Percentiles rank a stretch among this genome's conserved stretches.
Conservation (phyloP, 257 asterid genomes). For the Capsicum baccatum region DNA sequence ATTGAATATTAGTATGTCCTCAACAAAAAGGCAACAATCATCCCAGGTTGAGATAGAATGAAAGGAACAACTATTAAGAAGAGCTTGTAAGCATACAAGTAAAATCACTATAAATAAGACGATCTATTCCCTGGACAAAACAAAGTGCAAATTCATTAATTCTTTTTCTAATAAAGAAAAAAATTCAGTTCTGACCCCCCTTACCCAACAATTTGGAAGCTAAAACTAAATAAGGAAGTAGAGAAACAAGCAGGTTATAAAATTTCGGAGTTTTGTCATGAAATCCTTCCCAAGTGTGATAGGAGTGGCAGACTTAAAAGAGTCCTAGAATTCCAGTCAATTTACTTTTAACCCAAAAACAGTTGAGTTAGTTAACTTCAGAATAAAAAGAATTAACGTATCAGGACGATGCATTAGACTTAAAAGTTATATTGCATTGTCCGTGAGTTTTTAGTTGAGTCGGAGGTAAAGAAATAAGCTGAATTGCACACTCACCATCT, state of each 20-base stretch:
- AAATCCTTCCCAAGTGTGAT: not conserved
- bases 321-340: constrained; percentile 9
- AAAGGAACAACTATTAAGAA: not conserved
- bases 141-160: not conserved
- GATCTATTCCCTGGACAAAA: constrained; percentile 1
- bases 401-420: not conserved
- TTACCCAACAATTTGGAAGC: not conserved
- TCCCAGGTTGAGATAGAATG: not conserved
- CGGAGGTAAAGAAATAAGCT: constrained; percentile 1
- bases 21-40: not conserved
- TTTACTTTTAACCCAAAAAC: not conserved
- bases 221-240: not conserved
- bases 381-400: not conserved
- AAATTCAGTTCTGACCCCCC: not conserved
- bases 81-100: not conserved
- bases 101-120: not conserved
- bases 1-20: not conserved
- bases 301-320: not conserved
- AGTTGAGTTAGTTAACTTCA: not conserved
- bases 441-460: not conserved
- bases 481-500: constrained; percentile 69
- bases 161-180: too few relatives aligned
- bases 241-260: not conserved
- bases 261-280: not conserved
- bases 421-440: not conserved